A percentile compares a stretch with the other conserved stretches of the same genome.
These are phyloP conservation scores for Colletotrichum somersetense DNA, from an alignment of 2,329 filamentous ascomycete species.

Conservation along the genomic window DNA sequence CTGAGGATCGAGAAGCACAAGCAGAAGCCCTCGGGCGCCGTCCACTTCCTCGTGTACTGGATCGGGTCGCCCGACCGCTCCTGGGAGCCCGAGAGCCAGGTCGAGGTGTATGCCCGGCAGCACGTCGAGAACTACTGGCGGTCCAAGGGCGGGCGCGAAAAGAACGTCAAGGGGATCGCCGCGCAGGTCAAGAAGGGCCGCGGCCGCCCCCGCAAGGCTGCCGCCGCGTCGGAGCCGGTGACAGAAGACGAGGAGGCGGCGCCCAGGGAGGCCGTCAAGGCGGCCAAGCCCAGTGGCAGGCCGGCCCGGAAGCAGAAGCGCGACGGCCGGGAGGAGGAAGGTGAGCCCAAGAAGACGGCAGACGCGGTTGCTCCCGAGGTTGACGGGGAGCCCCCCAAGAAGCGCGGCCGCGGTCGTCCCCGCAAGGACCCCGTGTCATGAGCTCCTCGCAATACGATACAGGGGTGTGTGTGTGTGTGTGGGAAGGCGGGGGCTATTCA, in stretches of 20 bases:
- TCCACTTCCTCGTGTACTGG: constrained; percentile 33
- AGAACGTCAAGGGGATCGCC: constrained; percentile 37
- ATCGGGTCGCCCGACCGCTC: constrained; percentile 37
- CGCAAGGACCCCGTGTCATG: constrained; percentile 14
- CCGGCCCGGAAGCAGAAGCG: constrained; percentile 12
- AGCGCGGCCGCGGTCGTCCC: constrained; percentile 37
- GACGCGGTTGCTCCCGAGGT: neutral
- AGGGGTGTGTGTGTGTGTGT: too few species aligned
- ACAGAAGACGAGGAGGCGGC: neutral
- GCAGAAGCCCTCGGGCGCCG: constrained; percentile 26
- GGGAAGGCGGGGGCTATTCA: neutral
- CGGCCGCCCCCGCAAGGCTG: constrained; percentile 32
- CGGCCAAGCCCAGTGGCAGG: constrained; percentile 8
- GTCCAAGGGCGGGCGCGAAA: constrained; percentile 47
- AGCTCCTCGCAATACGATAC: too few species aligned
- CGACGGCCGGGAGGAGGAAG: constrained; percentile 12
- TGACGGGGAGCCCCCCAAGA: constrained; percentile 30
- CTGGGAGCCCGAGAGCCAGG: constrained; percentile 41
- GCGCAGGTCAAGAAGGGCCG: constrained; percentile 22
- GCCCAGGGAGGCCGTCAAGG: neutral
- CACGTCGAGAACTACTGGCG: constrained; percentile 49
- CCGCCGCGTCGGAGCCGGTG: neutral
- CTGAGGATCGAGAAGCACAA: constrained; percentile 40
- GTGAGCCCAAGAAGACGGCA: neutral
- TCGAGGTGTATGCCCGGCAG: constrained; percentile 18